Evolutionary conservation across 768 basidiomycete genomes (phyloP).

Genomic region (Hygrophoropsis aurantiaca): DNA sequence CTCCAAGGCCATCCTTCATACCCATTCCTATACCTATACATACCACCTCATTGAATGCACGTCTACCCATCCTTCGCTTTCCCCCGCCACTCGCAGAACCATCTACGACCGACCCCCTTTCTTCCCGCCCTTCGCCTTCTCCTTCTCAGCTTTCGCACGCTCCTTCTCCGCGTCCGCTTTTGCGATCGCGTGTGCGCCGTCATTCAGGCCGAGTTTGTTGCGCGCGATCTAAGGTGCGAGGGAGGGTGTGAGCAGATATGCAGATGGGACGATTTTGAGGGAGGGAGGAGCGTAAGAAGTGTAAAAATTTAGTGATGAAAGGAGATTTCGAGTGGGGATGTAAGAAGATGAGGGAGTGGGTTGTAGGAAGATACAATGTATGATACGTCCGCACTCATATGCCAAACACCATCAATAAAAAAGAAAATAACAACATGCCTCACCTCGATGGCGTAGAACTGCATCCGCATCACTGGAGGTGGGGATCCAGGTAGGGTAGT

Average conservation of each 20-base stretch:
- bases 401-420: too few relatives aligned
- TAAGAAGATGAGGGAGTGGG: too few relatives aligned
- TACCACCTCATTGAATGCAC: too few relatives aligned
- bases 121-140: conserved; percentile 44
- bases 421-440: conserved; percentile 9
- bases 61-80: too few relatives aligned
- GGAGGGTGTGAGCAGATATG: neutral
- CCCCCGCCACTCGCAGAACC: too few relatives aligned
- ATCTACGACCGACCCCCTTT: conserved; percentile 34
- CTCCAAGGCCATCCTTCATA: too few relatives aligned
- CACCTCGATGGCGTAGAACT: conserved; percentile 95
- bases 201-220: conserved; percentile 89
- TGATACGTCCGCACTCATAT: too few relatives aligned
- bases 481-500: conserved; percentile 65
- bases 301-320: too few relatives aligned
- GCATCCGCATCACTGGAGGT: conserved; percentile 20
- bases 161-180: conserved; percentile 61
- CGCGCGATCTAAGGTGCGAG: conserved; percentile 69
- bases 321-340: neutral
- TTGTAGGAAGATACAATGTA: too few relatives aligned
- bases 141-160: conserved; percentile 57
- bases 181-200: conserved; percentile 78
- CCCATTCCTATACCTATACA: too few relatives aligned
- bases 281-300: conserved; percentile 2
- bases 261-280: neutral